A percentile compares a stretch with the other conserved stretches of the same genome.
Evolutionary conservation across 2,329 filamentous ascomycete genomes (phyloP).

Genomic region (Xylariaceae sp.): DNA sequence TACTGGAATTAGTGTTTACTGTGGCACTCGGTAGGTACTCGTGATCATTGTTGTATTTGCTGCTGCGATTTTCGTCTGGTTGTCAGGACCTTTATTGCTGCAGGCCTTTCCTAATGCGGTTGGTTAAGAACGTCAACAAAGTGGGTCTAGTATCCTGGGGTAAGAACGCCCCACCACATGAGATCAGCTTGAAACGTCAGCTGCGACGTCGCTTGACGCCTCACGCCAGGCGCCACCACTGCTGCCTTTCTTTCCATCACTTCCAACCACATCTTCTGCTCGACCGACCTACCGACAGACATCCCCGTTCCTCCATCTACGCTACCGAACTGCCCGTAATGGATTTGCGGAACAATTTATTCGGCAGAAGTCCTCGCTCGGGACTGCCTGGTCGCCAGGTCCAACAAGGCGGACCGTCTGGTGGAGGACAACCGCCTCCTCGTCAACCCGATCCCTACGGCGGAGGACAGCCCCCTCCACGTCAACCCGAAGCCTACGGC

Average conservation of each 20-base stretch:
- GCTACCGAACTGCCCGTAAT: conserved; percentile 15
- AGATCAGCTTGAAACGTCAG: conserved; percentile 12
- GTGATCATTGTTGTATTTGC: too few species aligned
- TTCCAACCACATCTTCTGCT: background rate
- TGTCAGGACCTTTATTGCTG: too few species aligned
- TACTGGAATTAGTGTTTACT: too few species aligned
- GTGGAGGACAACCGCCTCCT: conserved; percentile 2
- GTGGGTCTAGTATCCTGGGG: too few species aligned
- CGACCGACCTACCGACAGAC: background rate
- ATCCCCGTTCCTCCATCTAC: conserved; percentile 3
- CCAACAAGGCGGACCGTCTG: background rate
- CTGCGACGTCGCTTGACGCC: conserved; percentile 10
- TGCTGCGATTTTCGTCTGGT: too few species aligned
- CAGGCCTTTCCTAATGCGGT: too few species aligned
- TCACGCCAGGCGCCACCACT: background rate
- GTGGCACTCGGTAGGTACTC: too few species aligned
- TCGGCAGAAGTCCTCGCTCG: conserved; percentile 31
- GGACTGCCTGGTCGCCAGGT: conserved; percentile 22
- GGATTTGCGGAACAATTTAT: conserved; percentile 37
- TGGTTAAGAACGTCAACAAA: too few species aligned
- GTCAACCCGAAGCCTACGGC: conserved; percentile 46
- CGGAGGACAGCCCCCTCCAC: conserved; percentile 33
- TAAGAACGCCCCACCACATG: too few species aligned
- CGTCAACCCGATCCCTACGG: conserved; percentile 42
- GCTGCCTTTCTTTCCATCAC: background rate